These are phyloP conservation scores for Neopestalotiopsis sp. DNA, from an alignment of 2,329 filamentous ascomycete genomes.

Conservation along the genomic window DNA sequence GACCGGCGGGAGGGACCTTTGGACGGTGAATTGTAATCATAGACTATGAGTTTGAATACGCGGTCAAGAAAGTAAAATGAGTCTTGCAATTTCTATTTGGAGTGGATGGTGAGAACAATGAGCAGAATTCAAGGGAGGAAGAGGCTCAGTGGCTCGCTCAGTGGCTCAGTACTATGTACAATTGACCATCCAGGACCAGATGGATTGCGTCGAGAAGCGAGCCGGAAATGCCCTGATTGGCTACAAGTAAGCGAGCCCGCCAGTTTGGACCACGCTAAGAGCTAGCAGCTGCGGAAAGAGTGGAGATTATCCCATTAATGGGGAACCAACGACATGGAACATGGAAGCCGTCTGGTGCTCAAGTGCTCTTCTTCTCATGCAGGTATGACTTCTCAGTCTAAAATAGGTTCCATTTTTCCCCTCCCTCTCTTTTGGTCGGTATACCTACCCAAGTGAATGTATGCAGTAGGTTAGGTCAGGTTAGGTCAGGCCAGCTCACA, in stretches of 20 bases:
- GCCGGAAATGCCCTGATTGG: constrained; percentile 21
- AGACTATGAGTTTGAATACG: no score
- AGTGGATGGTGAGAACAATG: neutral
- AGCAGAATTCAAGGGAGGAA: neutral
- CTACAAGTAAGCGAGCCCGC: constrained; percentile 22
- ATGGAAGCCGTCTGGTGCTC: neutral
- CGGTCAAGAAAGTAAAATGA: no score
- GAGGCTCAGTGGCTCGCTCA: neutral
- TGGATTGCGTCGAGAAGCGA: constrained; percentile 23
- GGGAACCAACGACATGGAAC: neutral
- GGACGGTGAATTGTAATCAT: no score
- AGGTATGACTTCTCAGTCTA: no score
- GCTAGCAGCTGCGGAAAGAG: neutral
- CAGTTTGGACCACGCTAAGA: constrained; percentile 16
- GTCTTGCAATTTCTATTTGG: no score
- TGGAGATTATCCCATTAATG: neutral
- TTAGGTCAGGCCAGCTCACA: no score
- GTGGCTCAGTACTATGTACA: neutral
- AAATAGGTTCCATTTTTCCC: no score
- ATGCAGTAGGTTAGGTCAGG: no score
- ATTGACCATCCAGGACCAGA: constrained; percentile 5
- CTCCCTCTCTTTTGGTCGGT: no score
- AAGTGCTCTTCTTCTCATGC: no score
- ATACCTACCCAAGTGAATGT: no score
- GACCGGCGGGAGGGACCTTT: no score